Percentiles rank a stretch among this genome's conserved stretches.
phyloP scores from a whole-genome alignment of 331 rosid genomes.

The Telfairia occidentalis region DNA sequence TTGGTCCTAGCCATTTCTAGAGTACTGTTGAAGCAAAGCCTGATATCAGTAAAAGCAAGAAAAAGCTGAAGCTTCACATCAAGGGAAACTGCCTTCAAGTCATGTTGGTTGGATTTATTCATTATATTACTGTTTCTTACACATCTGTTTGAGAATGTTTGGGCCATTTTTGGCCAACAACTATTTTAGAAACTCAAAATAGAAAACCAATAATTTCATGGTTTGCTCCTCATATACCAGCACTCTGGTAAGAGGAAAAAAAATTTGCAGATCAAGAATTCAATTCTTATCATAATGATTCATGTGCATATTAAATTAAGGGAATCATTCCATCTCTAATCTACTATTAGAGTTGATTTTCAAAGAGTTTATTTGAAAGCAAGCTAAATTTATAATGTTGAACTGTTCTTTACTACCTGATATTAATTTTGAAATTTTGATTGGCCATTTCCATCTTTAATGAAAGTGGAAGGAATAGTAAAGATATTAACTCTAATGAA shows the following conservation, averaged over 20 bases:
- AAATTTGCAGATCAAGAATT: neutral
- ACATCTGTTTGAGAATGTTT: neutral
- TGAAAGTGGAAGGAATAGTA: neutral
- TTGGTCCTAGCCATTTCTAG: neutral
- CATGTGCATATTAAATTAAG: neutral
- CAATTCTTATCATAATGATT: neutral
- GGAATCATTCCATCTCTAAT: neutral
- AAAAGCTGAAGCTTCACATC: neutral
- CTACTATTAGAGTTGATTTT: neutral
- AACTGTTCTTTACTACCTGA: neutral
- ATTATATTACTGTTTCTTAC: neutral
- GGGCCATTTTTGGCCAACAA: constrained; percentile 10
- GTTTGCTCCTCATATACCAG: neutral
- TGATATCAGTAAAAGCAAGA: constrained; percentile 2
- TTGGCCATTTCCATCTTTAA: neutral
- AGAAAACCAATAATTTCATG: neutral
- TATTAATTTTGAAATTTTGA: neutral
- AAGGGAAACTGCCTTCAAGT: neutral
- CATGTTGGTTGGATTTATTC: constrained; percentile 2
- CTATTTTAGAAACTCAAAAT: neutral
- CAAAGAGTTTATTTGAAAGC: neutral
- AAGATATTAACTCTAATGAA: neutral
- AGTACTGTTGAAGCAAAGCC: constrained; percentile 9
- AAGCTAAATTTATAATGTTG: neutral
- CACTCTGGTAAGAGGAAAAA: neutral